Evolutionary conservation across 2,329 filamentous ascomycete genomes (phyloP).

Genomic region (Aspergillus terreus): DNA sequence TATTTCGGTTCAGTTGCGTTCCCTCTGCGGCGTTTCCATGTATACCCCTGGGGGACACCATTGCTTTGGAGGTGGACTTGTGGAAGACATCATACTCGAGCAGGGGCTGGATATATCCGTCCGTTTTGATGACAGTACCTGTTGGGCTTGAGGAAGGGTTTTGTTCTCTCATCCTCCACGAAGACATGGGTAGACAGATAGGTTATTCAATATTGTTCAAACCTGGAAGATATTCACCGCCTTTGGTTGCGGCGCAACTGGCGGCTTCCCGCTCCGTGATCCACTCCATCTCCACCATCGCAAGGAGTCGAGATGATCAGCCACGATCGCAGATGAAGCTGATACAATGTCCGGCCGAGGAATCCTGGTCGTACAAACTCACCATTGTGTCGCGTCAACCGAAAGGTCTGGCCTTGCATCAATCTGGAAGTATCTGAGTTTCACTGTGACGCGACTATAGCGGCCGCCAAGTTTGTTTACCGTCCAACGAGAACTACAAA

Average conservation of each 20-base stretch:
- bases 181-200: too few species aligned
- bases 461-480: not conserved
- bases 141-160: too few species aligned
- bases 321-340: too few species aligned
- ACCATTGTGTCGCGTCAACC: not conserved
- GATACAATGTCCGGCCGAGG: too few species aligned
- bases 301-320: too few species aligned
- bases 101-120: not conserved
- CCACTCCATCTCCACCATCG: too few species aligned
- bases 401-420: not conserved
- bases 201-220: too few species aligned
- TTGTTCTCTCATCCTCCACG: too few species aligned
- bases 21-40: not conserved
- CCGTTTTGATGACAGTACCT: not conserved
- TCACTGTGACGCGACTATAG: not conserved
- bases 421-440: not conserved
- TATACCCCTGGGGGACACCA: not conserved
- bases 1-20: conserved; percentile 4
- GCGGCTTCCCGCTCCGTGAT: too few species aligned
- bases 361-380: too few species aligned
- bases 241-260: too few species aligned
- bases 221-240: too few species aligned
- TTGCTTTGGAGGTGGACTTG: not conserved
- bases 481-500: not conserved
- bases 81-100: not conserved